These are phyloP conservation scores for Bisporella sp. DNA, from an alignment of 2,329 filamentous ascomycete species.

Conservation along the genomic window DNA sequence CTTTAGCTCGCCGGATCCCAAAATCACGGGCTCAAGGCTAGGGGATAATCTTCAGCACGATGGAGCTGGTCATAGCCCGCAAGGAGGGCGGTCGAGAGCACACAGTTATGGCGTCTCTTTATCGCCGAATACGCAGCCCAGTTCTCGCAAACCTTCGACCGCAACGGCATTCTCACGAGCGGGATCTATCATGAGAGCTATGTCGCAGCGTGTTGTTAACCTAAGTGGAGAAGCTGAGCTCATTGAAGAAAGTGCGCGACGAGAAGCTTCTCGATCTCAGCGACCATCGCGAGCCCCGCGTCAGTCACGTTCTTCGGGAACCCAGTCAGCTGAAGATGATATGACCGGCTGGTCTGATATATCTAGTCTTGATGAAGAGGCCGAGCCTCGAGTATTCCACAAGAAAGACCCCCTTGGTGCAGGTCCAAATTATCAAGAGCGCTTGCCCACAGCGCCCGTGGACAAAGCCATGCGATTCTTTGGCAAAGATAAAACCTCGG, in stretches of 20 bases:
- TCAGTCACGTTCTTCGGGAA: constrained; percentile 3
- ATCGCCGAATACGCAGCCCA: constrained; percentile 38
- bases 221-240: constrained; percentile 88
- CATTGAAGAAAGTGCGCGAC: constrained; percentile 54
- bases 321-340: neutral
- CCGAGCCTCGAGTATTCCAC: constrained; percentile 14
- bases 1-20: constrained; percentile 34
- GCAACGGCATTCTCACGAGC: constrained; percentile 60
- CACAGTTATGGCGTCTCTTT: constrained; percentile 52
- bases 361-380: constrained; percentile 19
- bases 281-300: constrained; percentile 1
- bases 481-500: constrained; percentile 11
- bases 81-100: constrained; percentile 37
- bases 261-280: constrained; percentile 16
- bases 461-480: constrained; percentile 25
- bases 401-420: constrained; percentile 28
- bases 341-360: constrained; percentile 1
- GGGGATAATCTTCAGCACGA: constrained; percentile 54
- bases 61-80: constrained; percentile 45
- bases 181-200: constrained; percentile 70
- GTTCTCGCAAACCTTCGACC: constrained; percentile 54
- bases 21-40: constrained; percentile 38
- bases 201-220: constrained; percentile 97
- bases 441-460: constrained; percentile 20
- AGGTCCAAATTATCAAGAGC: constrained; percentile 14